Percentiles rank a stretch among this genome's conserved stretches.
These are phyloP conservation scores for Orbilia javanica DNA, from an alignment of 2,329 filamentous ascomycete species.

Conservation along the genomic window DNA sequence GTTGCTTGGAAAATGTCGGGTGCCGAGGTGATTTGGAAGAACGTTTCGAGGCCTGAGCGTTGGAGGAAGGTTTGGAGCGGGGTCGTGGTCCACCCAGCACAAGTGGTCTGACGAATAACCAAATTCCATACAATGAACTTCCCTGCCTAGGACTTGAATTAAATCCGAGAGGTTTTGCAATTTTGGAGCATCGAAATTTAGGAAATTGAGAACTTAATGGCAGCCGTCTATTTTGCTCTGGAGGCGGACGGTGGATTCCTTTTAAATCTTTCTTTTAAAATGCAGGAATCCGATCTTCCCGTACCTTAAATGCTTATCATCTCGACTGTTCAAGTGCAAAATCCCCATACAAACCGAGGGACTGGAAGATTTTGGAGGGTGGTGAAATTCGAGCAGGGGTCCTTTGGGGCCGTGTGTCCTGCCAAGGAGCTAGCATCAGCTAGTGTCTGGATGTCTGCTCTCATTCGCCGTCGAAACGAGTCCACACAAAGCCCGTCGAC, in stretches of 20 bases:
- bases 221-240: neutral
- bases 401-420: neutral
- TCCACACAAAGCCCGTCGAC: constrained; percentile 19
- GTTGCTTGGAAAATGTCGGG: constrained; percentile 16
- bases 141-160: neutral
- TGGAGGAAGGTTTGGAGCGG: constrained; percentile 4
- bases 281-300: constrained; percentile 42
- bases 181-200: neutral
- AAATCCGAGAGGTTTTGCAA: neutral
- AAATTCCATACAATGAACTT: neutral
- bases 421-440: constrained; percentile 29
- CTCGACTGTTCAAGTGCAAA: neutral
- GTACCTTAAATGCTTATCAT: constrained; percentile 38
- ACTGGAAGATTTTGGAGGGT: constrained; percentile 25
- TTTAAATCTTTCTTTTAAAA: constrained; percentile 28
- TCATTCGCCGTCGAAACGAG: constrained; percentile 53
- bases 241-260: constrained; percentile 1
- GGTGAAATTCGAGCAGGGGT: constrained; percentile 46
- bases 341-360: constrained; percentile 11
- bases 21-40: constrained; percentile 40
- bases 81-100: constrained; percentile 13
- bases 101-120: neutral
- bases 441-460: neutral
- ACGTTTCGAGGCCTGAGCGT: constrained; percentile 36
- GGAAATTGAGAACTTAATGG: neutral